A percentile compares a stretch with the other conserved stretches of the same genome.
Evolutionary conservation across 2,329 filamentous ascomycete genomes (phyloP).

Genomic region (Colletotrichum sidae): DNA sequence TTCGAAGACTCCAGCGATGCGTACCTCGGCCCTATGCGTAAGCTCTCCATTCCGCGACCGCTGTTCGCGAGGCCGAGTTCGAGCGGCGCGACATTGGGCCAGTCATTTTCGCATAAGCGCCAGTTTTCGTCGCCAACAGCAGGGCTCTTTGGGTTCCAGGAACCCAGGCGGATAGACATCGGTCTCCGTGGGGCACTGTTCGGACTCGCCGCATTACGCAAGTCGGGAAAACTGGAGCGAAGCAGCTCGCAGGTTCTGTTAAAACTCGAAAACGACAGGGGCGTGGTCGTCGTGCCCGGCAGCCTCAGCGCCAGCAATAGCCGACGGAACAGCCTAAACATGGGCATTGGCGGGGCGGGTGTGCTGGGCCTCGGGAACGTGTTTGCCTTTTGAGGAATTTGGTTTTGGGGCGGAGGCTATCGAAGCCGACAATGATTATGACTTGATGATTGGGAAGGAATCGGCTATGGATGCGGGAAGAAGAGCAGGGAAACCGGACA

Average conservation of each 20-base stretch:
- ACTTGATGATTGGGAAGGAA: not conserved
- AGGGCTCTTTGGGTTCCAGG: constrained; percentile 39
- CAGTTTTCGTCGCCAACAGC: constrained; percentile 40
- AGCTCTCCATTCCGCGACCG: constrained; percentile 24
- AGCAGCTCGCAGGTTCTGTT: constrained; percentile 24
- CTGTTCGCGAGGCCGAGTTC: constrained; percentile 24
- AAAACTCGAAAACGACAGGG: constrained; percentile 25
- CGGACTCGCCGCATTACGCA: constrained; percentile 21
- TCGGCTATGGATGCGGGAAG: not conserved
- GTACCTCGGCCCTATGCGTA: constrained; percentile 18
- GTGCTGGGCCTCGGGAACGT: constrained; percentile 27
- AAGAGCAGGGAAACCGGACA: constrained; percentile 1
- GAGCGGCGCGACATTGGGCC: constrained; percentile 2
- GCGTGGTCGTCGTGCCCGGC: constrained; percentile 27
- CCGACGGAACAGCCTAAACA: constrained; percentile 22
- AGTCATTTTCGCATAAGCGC: constrained; percentile 31
- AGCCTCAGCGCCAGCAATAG: constrained; percentile 14
- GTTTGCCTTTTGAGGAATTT: constrained; percentile 9
- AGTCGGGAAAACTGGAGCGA: constrained; percentile 13
- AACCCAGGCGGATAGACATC: constrained; percentile 29
- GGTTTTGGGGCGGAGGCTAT: not conserved
- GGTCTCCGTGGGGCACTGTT: constrained; percentile 32
- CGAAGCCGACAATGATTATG: not conserved
- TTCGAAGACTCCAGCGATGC: constrained; percentile 29
- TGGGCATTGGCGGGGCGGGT: constrained; percentile 26